Evolutionary conservation across 768 basidiomycete species (phyloP), one percentile per base, ranked within the genome.

Genomic region (Termitomyces eurrhizus): DNA sequence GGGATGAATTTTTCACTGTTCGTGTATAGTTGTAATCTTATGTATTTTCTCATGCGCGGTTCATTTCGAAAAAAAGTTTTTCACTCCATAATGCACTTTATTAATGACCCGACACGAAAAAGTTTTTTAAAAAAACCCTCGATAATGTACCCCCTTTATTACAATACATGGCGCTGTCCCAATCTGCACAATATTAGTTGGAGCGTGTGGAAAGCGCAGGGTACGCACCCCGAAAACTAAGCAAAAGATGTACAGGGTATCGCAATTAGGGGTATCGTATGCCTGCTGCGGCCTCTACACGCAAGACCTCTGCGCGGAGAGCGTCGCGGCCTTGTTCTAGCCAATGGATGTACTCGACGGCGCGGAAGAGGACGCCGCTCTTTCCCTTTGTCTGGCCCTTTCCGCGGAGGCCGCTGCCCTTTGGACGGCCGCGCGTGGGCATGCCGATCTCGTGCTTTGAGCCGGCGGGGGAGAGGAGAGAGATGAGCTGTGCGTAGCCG

Each of bases 291-390:
- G 82, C 75, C 74, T 94, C 90, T 5, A 89, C 74, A 62, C 84
- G 78, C 41, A 77, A 60, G 3, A 93, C 86, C 73, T 96, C 93
- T 36, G 80, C 78, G 62, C 75, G 74, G 48, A 96, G 77, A 0
- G 88, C 87, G 51, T 87, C 84, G 52, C 87, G 80, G 8, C 91
- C 89, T 67, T 93, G 86, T 68, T 94, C 92, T n/a, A 95, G 75
- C 89, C 89, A 95, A 39, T 77, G 81, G 68, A 89, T 86, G 66
- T 95, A 93, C 67, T 93, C 90, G 57, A 89, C 90, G 2, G 93
- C 92, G 41, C 92, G 85, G 70, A 93, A 92, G 50, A 96, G 73
- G 3, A 94, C 91, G 0, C 92, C 92, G 63, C 91, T 93, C 78
- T 96, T 96, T 39, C 92, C 92, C 72, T 93, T 93, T 50, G 81